Evolutionary conservation across 2,329 filamentous ascomycete species (phyloP).

Genomic region (Aspergillus neoniger): DNA sequence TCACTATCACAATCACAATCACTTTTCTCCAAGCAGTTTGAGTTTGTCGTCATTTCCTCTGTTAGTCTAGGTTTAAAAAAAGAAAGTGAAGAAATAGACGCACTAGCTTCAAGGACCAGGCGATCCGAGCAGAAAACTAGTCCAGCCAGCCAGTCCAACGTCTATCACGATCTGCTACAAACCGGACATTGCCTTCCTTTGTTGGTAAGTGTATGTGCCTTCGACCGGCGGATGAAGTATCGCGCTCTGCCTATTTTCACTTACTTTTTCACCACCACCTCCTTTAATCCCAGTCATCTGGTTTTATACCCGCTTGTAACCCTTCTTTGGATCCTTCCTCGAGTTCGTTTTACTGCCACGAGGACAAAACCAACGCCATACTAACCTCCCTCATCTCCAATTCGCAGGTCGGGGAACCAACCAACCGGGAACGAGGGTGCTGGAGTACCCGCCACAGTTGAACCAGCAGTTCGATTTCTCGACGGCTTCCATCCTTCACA

Average conservation of each 20-base stretch:
- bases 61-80: neutral
- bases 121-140: neutral
- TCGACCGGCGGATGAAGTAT: neutral
- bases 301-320: neutral
- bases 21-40: neutral
- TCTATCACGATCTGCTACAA: constrained; percentile 4
- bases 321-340: neutral
- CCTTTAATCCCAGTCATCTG: neutral
- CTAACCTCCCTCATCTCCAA: neutral
- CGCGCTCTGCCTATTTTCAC: neutral
- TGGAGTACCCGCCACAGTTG: constrained; percentile 9
- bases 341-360: too few relatives aligned
- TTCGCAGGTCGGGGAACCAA: constrained; percentile 1
- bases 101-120: neutral
- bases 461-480: constrained; percentile 2
- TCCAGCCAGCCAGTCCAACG: neutral
- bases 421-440: constrained; percentile 1
- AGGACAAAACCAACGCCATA: neutral
- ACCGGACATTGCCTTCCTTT: constrained; percentile 5
- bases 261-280: neutral
- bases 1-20: neutral
- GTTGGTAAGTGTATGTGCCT: neutral
- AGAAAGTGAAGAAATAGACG: neutral
- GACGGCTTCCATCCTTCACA: neutral
- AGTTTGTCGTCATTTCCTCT: neutral